A percentile compares a stretch with the other conserved stretches of the same genome.
phyloP scores from a whole-genome alignment of 2,329 filamentous ascomycete genomes.

The Claviceps spartinae region DNA sequence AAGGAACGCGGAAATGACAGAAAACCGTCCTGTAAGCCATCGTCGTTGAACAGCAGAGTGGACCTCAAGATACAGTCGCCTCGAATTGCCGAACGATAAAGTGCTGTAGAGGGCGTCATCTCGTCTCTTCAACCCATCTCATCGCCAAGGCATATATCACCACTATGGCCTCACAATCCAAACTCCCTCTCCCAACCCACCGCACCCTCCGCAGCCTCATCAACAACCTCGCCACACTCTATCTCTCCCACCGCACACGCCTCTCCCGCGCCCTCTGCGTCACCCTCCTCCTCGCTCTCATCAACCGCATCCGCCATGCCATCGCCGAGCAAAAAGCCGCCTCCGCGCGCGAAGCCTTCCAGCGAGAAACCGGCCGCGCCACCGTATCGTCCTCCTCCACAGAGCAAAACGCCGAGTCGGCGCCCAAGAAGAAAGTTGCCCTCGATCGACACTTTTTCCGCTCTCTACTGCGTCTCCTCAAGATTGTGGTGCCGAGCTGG shows the following conservation, averaged over 20 bases:
- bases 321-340: slow-evolving; percentile 88
- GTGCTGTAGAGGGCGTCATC: no score
- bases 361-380: slow-evolving; percentile 32
- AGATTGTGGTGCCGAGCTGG: slow-evolving; percentile 84
- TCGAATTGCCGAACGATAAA: no score
- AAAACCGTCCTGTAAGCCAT: no score
- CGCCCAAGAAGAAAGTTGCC: slow-evolving; percentile 67
- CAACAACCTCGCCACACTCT: slow-evolving; percentile 54
- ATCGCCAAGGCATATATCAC: no score
- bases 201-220: slow-evolving; percentile 52
- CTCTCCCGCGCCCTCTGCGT: slow-evolving; percentile 79
- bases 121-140: no score
- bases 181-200: slow-evolving; percentile 47
- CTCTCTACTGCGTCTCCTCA: slow-evolving; percentile 62
- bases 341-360: slow-evolving; percentile 51
- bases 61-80: no score
- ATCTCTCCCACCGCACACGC: slow-evolving; percentile 64
- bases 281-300: slow-evolving; percentile 64
- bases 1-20: no score
- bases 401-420: slow-evolving; percentile 22
- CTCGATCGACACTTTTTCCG: slow-evolving; percentile 73
- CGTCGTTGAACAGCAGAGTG: no score
- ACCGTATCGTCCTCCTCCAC: slow-evolving; percentile 33
- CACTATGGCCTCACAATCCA: slow-evolving; percentile 62
- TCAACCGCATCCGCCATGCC: slow-evolving; percentile 80